A percentile compares a stretch with the other conserved stretches of the same genome.
Conservation (phyloP, 495 filamentous ascomycete species). For the Achaetomiella virescens region DNA sequence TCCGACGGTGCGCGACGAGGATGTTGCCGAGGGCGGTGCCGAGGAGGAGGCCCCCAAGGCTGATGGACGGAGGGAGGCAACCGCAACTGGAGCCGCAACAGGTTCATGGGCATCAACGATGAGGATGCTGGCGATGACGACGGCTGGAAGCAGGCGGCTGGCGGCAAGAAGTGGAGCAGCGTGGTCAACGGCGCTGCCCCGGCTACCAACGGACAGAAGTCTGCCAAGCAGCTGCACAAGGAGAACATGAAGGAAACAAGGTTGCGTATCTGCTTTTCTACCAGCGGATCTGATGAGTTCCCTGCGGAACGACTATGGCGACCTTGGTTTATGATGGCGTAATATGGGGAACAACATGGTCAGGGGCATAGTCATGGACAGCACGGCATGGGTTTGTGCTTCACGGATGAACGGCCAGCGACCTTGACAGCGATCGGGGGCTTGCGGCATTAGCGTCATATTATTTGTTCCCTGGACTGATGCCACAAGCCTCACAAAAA, state of each 20-base stretch:
- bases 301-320: background rate
- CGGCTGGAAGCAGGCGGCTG: slow-evolving; percentile 80
- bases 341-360: background rate
- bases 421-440: no score
- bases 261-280: slow-evolving; percentile 97
- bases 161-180: slow-evolving; percentile 59
- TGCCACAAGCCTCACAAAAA: no score
- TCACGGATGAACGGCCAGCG: no score
- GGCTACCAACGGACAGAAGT: slow-evolving; percentile 48
- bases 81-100: slow-evolving; percentile 41
- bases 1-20: slow-evolving; percentile 81
- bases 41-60: slow-evolving; percentile 69
- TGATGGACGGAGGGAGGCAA: slow-evolving; percentile 38
- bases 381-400: no score
- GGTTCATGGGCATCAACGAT: slow-evolving; percentile 63
- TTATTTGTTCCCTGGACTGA: no score
- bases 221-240: slow-evolving; percentile 52
- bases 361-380: background rate
- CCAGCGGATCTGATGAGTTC: slow-evolving; percentile 56
- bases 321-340: background rate
- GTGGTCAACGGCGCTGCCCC: slow-evolving; percentile 52
- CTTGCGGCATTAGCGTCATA: no score
- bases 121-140: slow-evolving; percentile 63
- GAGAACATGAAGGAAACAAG: slow-evolving; percentile 84
- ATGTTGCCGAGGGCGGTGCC: slow-evolving; percentile 80